Evolutionary conservation across 208 protist genomes (phyloP).

Genomic region (Strigomonas culicis): DNA sequence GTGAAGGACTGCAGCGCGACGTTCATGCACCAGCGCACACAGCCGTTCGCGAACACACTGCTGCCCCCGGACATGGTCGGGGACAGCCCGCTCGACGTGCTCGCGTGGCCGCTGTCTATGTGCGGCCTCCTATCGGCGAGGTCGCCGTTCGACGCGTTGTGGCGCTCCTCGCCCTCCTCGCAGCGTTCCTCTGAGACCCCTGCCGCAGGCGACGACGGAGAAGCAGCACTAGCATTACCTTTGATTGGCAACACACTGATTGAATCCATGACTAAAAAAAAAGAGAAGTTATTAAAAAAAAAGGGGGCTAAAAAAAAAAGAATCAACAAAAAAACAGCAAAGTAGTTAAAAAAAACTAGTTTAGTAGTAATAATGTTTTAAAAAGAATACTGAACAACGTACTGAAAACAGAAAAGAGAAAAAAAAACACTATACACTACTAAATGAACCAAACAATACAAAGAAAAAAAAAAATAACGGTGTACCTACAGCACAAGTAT

Average conservation of each 20-base stretch:
- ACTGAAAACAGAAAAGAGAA: constrained; percentile 4
- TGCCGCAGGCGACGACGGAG: no score
- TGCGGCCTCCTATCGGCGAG: no score
- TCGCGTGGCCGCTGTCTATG: no score
- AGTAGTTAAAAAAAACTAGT: not conserved
- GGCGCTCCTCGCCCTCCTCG: no score
- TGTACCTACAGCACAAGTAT: not conserved
- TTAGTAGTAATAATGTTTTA: not conserved
- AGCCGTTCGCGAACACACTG: constrained; percentile 22
- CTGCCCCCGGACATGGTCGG: constrained; percentile 5
- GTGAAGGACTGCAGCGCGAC: constrained; percentile 74
- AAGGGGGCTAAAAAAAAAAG: constrained; percentile 13
- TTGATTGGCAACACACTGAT: no score
- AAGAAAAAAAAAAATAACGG: constrained; percentile 10
- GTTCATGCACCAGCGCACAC: constrained; percentile 73
- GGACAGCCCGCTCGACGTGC: no score
- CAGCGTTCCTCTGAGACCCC: no score
- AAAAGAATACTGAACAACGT: not conserved
- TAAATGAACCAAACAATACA: constrained; percentile 9
- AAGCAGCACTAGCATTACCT: no score
- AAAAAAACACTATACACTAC: constrained; percentile 7
- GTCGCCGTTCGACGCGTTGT: no score
- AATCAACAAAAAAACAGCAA: constrained; percentile 5
- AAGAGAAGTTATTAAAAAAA: constrained; percentile 7
- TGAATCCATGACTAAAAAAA: no score